Base-by-base conservation (phyloP, 192 early-diverging fungal genomes). In the Phycomyces nitens region DNA sequence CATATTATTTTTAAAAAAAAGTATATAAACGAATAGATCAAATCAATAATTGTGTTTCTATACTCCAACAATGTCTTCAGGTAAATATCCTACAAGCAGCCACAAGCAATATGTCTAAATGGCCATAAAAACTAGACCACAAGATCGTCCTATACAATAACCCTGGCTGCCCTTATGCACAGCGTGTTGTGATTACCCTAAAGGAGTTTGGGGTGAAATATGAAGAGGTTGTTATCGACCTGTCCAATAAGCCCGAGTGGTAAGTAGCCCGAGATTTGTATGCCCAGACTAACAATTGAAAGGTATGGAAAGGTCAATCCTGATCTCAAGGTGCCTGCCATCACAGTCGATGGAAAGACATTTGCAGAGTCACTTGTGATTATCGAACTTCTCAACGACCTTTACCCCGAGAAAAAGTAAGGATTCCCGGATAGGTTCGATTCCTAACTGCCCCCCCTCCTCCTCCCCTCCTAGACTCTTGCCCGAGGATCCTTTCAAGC, bases 301-400 rank as follows among this genome's bases (percentile, higher is more conserved):
- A 68, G 72, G 72, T 75, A 75, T 57, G 77, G 79, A 50, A 82
- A 85, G 40, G 70, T 87, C 54, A 89, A 91, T 73, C 86, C 87
- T 5, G 84, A 86, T 34, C 72, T 78, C 54, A 86, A 89, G 58
- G 87, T 91, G 2, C 89, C 89, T 20, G 77, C 87, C 1, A 62
- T 91, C 53, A 73, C 71, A 11, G 62, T 79, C 4, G 79, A 84
- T 23, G 81, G 80, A n/a, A 65, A 70, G 8, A 74, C 82, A 22
- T 75, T 91, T 44, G 80, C 83, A 57, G 89, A 91, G 58, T 84
- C 82, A 8, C 70, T 87, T 18, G 81, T 91, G 34, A 78, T 89
- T 40, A 68, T 85, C 44, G 88, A 91, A 69, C 85, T 77, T 62
- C 57, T 90, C 0, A 78, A 81, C 12, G 88, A 91, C 50, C 68